Evolutionary conservation across 2,329 filamentous ascomycete genomes (phyloP), one percentile per base, ranked within the genome.

Genomic region (Arachnomyces sp.): DNA sequence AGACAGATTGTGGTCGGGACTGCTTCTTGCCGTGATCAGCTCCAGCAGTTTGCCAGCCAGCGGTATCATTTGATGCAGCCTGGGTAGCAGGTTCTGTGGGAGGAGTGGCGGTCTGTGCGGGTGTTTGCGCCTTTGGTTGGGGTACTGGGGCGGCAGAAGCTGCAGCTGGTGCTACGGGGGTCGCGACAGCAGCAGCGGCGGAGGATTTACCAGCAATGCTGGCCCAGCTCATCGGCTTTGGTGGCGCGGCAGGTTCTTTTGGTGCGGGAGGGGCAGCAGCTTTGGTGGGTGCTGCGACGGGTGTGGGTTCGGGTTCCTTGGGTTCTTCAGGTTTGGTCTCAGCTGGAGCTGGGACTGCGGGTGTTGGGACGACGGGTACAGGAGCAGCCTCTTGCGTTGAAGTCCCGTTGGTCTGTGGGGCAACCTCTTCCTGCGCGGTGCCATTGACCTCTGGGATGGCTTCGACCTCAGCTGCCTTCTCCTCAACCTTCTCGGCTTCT

Each of bases 21-120:
- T 92, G 85, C 59, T 86, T 81, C 73, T 92, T 92, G 53, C 82
- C 82, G 64, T 94, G 84, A 41, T 79, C 76, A 43, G 67, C 65
- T 42, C 82, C 82, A 40, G 85, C 90, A 36, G 84, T 90, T 65
- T 94, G 90, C 92, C 92, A 98, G 57, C 85, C 86, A 44, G 73
- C 67, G 44, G 70, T 70, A 39, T 79, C 76, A 41, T 64, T 67
- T 20, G 81, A 79, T 36, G 84, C 85, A 35, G 82, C 84, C 64
- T 94, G 89, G 87, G 86, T 95, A 56, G 82, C 82, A 34, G 67
- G 53, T 35, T 67, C 48, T 28, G 54, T 39, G 25, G 65, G 46
- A 36, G 67, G 49, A 35, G 68, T 53, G 34, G 65, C 49, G 18
- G 64, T 50, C 40, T 61, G 57, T 25, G 60, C 44, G 14, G 61